Base-by-base conservation (phyloP, 2,329 filamentous ascomycete species). In the Tolypocladium sp. region DNA sequence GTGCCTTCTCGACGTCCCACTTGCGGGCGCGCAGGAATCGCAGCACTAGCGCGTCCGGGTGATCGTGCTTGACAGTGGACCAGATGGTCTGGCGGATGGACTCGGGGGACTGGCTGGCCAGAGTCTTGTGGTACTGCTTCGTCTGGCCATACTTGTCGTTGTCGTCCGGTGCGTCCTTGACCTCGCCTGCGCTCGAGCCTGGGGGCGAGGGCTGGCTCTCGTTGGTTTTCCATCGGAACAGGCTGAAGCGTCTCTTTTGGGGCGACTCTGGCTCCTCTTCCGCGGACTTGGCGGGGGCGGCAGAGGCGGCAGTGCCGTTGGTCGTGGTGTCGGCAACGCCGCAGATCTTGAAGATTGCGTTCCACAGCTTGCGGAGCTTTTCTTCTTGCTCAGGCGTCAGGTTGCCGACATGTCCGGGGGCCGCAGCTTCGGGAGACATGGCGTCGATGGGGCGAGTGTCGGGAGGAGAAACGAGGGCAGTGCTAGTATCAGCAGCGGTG, bases 101-200 rank as follows among this genome's bases (percentile, higher is more conserved):
- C 67, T 95, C 91, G 0, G 93, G 90, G 0, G 86, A 82, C 68
- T 89, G 83, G 61, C 83, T 90, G 55, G 88, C 87, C 12, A 99
- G 75, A 0, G 91, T 91, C 46, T 93, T 86, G 65, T 91, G 84
- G 74, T 92, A 97, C 56, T 92, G 86, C 74, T 93, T 94, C 42
- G 84, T 89, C 73, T 94, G 90, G 54, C 92, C 92, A 71, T 95
- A 93, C 77, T 97, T 99, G 77, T 99, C 94, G 59, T 97, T 90
- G 4, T 79, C 77, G 15, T 85, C 83, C 35, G 77, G 82, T 30
- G 75, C 73, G 58, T 70, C 76, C 63, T 75, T 79, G 52, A 74
- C 64, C 3, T 73, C 70, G 4, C 72, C 68, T 35, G 66, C 59
- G 25, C 72, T 66, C 17, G 70, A 66, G 22, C 51, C 22, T 17